Percentiles rank a stretch among this genome's conserved stretches.
Conservation (phyloP, 2,329 filamentous ascomycete species). For the Ceratocystis harringtonii region DNA sequence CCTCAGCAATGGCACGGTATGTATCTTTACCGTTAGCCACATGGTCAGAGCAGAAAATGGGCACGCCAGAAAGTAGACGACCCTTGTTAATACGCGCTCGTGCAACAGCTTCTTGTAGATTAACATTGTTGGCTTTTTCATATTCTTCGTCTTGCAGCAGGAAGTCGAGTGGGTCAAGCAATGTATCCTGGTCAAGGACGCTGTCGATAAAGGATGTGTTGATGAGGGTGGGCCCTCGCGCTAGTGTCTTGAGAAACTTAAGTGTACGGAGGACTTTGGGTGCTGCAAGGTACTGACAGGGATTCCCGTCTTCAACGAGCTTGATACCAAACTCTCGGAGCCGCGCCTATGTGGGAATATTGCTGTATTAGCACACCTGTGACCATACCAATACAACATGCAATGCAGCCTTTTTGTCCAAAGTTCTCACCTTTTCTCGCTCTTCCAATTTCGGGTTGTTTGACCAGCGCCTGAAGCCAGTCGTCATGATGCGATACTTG, state of each 20-base stretch:
- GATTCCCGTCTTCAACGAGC: slow-evolving; percentile 58
- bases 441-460: slow-evolving; percentile 59
- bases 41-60: slow-evolving; percentile 69
- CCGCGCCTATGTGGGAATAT: slow-evolving; percentile 44
- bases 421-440: slow-evolving; percentile 54
- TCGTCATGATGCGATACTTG: slow-evolving; percentile 52
- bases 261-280: slow-evolving; percentile 76
- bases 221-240: slow-evolving; percentile 63
- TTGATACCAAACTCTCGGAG: slow-evolving; percentile 71
- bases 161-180: slow-evolving; percentile 51
- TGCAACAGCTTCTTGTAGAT: slow-evolving; percentile 49
- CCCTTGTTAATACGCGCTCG: slow-evolving; percentile 64
- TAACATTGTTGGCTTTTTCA: slow-evolving; percentile 57
- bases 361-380: slow-evolving; percentile 17
- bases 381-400: neutral
- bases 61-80: slow-evolving; percentile 57
- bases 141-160: slow-evolving; percentile 54
- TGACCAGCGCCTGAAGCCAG: slow-evolving; percentile 72
- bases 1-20: slow-evolving; percentile 70
- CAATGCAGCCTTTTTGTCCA: neutral
- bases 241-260: slow-evolving; percentile 83
- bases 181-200: slow-evolving; percentile 52
- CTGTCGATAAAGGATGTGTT: slow-evolving; percentile 64
- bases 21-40: slow-evolving; percentile 71
- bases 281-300: slow-evolving; percentile 75